Base-by-base conservation (phyloP, 2,329 filamentous ascomycete genomes). In the Huntiella moniliformis region DNA sequence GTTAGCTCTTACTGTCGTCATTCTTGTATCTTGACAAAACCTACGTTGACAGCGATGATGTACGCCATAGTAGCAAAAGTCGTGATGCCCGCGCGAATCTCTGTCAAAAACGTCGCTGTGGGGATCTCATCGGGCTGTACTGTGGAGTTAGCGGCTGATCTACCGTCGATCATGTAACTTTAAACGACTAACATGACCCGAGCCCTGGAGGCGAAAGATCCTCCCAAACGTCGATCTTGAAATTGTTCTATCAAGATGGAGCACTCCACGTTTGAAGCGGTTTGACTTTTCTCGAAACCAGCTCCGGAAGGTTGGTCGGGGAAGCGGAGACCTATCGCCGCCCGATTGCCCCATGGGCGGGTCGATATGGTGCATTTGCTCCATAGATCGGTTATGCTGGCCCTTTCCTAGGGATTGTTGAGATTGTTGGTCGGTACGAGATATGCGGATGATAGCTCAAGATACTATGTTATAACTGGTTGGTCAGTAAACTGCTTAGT, bases 11-110 rank as follows among this genome's bases (percentile, higher is more conserved):
- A n/a, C 18, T 40, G 17, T 16, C n/a, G 7, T 22, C 12, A 18
- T 16, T n/a, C 17, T 17, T 22, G 5, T 16, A 12, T 40, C 22
- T 28, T 2, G 3, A 38, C 13, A 13, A 40, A 16, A 54, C 67
- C 54, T 52, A 74, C 73, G 54, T 79, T 78, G 51, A 79, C 77
- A 6, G 79, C 79, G 56, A 91, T 86, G 54, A 91, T 88, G 61
- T 87, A 88, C 11, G 82, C 79, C 82, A 86, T 85, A 3, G 79
- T 81, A 46, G 79, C 77, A 57, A 82, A 82, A 2, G 83, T 91
- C 1, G 84, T 85, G 45, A 88, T 59, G 1, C 83, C 84, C 28
- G 83, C 84, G 22, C 83, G 77, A 48, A 91, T 63, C 60, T 91
- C 84, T 16, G 75, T 80, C 52, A 83, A 76, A 59, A 88, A 86